Evolutionary conservation across 805 yeast genomes (phyloP).

Genomic region (Hanseniaspora taiwanica): DNA sequence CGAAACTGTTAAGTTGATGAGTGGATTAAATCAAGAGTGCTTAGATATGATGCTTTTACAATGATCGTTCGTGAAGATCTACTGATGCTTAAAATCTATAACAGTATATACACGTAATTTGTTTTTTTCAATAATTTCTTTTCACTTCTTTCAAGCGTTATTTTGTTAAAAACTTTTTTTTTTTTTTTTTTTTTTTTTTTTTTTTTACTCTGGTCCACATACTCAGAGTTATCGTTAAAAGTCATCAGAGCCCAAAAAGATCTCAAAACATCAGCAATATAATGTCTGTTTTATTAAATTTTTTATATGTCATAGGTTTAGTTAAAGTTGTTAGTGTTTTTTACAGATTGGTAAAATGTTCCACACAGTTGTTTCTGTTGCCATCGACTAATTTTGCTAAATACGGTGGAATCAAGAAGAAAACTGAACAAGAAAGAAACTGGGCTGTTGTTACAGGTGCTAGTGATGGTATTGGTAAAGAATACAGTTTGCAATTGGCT

Average conservation of each 20-base stretch:
- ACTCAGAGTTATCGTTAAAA: no score
- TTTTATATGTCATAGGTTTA: conserved; percentile 45
- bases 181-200: no score
- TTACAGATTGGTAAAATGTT: conserved; percentile 37
- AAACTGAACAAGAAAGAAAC: conserved; percentile 27
- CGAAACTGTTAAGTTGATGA: neutral
- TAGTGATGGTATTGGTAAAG: conserved; percentile 95
- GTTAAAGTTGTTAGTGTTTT: conserved; percentile 38
- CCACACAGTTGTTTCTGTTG: conserved; percentile 50
- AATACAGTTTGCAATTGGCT: conserved; percentile 79
- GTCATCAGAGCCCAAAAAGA: neutral
- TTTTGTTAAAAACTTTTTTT: no score
- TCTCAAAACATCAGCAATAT: neutral
- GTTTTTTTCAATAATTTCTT: no score
- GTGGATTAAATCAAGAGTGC: neutral
- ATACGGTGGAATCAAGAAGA: conserved; percentile 51
- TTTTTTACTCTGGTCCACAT: no score
- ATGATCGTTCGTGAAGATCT: neutral
- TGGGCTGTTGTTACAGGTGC: conserved; percentile 99
- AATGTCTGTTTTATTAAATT: neutral
- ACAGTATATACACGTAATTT: no score
- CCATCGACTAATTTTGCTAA: conserved; percentile 45
- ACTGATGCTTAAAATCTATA: no score
- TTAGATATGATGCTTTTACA: neutral
- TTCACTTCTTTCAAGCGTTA: no score